Base-by-base conservation (phyloP, 192 early-diverging fungal species). In the Geranomyces variabilis region DNA sequence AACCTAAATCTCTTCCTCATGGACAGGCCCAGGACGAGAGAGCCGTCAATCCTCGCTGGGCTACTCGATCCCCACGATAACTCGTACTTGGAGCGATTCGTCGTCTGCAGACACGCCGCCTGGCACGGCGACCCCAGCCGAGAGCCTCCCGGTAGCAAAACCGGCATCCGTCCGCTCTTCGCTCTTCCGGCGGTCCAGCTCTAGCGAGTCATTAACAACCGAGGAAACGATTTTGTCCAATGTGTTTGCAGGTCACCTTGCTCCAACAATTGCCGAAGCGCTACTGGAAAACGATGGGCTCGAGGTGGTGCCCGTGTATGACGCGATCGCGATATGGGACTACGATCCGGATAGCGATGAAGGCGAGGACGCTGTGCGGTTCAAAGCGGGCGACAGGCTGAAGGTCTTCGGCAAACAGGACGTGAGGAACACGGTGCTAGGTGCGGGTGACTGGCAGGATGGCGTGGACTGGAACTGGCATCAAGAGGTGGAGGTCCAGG, bases 241-340 rank as follows among this genome's bases (percentile, higher is more conserved):
- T 46, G 71, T 73, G 0, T 73, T 73, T 34, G 14, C 53, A 6
- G 71, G 71, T 15, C 2, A 49, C 0, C 63, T 73, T 0, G 17
- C 47, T 17, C 62, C 62, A 14, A 53, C 41, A 5, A 53, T 66
- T 8, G 71, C 71, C 0, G 71, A 73, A 30, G 22, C 64, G 14
- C 56, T 73, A 9, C 34, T 73, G 17, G 71, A 65, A 22, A 44
- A 66, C 22, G 71, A 73, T 1, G 63, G 56, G 8, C 24, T 57
- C 13, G 71, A 73, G 49, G 71, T 73, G 6, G 71, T 73, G 1
- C 71, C 71, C 22, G 71, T 73, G 15, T 73, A 66, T 33, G 47
- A 31, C 24, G 71, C 63, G 15, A 34, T 73, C 28, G 71, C 71
- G 0, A 14, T 73, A 10, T 73, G 30, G 31, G 71, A 73, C 34